Evolutionary conservation across 1,284 basidiomycete genomes (phyloP).

Genomic region (Irpex lacteus): DNA sequence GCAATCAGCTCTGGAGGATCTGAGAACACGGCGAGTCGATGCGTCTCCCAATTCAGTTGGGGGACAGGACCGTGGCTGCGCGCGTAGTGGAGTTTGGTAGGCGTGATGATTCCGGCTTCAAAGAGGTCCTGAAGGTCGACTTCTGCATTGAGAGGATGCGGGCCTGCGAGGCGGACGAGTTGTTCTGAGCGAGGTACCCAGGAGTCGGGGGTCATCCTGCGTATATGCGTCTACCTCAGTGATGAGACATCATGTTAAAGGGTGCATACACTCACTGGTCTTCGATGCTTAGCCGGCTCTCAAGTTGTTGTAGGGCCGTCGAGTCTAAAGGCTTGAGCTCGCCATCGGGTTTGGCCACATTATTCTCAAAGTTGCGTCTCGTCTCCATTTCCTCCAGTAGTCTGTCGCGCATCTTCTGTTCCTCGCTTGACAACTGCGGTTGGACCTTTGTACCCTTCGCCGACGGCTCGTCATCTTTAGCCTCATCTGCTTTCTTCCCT

Average conservation of each 20-base stretch:
- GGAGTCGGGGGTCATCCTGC: constrained; percentile 20
- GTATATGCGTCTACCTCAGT: neutral
- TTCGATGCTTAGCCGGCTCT: constrained; percentile 19
- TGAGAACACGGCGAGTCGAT: constrained; percentile 16
- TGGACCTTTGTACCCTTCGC: neutral
- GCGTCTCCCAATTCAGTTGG: constrained; percentile 22
- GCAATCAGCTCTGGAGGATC: constrained; percentile 14
- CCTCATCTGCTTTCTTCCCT: constrained; percentile 5
- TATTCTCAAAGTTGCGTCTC: constrained; percentile 14
- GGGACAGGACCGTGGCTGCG: constrained; percentile 24
- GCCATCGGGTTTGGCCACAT: constrained; percentile 14
- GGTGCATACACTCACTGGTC: constrained; percentile 20
- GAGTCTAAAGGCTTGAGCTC: constrained; percentile 19
- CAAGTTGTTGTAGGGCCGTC: constrained; percentile 19
- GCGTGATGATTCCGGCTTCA: constrained; percentile 23
- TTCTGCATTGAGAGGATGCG: constrained; percentile 24
- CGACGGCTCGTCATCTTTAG: neutral
- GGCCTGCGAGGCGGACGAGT: constrained; percentile 20
- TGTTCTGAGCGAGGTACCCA: constrained; percentile 25
- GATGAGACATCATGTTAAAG: neutral
- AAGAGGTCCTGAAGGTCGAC: constrained; percentile 16
- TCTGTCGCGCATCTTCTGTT: neutral
- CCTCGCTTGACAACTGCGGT: neutral
- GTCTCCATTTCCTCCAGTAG: constrained; percentile 17
- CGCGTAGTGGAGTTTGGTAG: constrained; percentile 24